These are phyloP conservation scores for Tritrichomonas foetus DNA, from an alignment of 208 protist genomes.

Conservation along the genomic window DNA sequence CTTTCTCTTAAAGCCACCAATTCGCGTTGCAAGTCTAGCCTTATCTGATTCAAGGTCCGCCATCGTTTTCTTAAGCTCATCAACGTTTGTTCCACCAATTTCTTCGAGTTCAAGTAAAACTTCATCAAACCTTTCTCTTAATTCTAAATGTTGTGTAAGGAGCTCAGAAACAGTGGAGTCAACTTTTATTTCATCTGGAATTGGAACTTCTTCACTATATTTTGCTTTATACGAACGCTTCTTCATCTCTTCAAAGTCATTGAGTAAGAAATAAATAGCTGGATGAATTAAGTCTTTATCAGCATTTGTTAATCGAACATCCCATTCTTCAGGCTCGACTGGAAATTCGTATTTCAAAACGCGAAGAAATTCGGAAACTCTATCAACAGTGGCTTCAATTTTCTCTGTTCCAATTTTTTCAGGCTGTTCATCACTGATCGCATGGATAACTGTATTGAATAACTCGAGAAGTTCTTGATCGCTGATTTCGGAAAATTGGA, in stretches of 20 bases:
- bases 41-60: not conserved
- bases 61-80: not conserved
- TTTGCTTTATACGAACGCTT: not conserved
- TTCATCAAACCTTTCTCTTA: not conserved
- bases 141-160: not conserved
- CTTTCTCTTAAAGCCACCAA: not conserved
- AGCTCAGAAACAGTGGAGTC: not conserved
- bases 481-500: not conserved
- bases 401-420: conserved; percentile 32
- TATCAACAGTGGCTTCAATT: not conserved
- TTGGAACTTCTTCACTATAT: not conserved
- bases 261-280: not conserved
- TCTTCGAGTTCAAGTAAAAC: not conserved
- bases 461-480: not conserved
- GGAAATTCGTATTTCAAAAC: no score
- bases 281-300: not conserved
- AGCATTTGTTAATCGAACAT: not conserved
- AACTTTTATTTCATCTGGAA: conserved; percentile 15
- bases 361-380: not conserved
- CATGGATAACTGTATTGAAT: not conserved
- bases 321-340: conserved; percentile 10
- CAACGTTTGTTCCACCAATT: not conserved
- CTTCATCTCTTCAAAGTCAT: conserved; percentile 8
- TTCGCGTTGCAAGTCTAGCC: not conserved
- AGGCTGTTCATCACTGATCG: not conserved